Evolutionary conservation across 2,329 filamentous ascomycete genomes (phyloP).

Genomic region (Metarhizium robertsii): DNA sequence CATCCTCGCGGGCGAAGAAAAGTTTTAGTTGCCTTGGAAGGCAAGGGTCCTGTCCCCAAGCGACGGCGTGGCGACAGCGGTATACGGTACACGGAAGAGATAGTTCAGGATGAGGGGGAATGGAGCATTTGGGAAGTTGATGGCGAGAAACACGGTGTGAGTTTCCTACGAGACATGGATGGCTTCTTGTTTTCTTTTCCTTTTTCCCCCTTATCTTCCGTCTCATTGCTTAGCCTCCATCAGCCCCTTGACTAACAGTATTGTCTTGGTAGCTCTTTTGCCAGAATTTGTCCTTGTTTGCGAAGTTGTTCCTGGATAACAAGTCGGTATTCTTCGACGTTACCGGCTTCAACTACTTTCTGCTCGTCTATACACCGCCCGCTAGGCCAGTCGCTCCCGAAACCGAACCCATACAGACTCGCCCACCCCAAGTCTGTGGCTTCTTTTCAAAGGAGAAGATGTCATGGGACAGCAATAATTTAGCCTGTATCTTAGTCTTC

Average conservation of each 20-base stretch:
- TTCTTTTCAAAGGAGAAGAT: slow-evolving; percentile 99
- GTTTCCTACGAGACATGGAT: slow-evolving; percentile 15
- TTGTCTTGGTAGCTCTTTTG: slow-evolving; percentile 58
- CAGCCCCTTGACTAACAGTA: neutral
- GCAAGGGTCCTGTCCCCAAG: slow-evolving; percentile 24
- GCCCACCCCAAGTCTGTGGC: slow-evolving; percentile 54
- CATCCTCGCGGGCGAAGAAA: slow-evolving; percentile 40
- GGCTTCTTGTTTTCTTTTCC: neutral
- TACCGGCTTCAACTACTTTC: slow-evolving; percentile 86
- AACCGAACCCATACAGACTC: slow-evolving; percentile 4
- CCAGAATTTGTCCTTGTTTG: slow-evolving; percentile 91
- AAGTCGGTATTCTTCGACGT: slow-evolving; percentile 99
- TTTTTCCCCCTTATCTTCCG: neutral
- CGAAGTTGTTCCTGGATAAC: slow-evolving; percentile 94
- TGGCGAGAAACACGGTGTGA: slow-evolving; percentile 69
- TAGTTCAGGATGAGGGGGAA: slow-evolving; percentile 53
- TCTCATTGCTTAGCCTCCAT: neutral
- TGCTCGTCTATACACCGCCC: slow-evolving; percentile 64
- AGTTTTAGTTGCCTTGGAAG: slow-evolving; percentile 26
- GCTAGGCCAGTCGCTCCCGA: slow-evolving; percentile 10
- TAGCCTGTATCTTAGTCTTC: slow-evolving; percentile 92
- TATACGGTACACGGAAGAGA: slow-evolving; percentile 30
- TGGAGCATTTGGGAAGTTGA: slow-evolving; percentile 92
- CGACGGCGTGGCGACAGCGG: slow-evolving; percentile 27
- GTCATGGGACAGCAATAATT: slow-evolving; percentile 97